A percentile compares a stretch with the other conserved stretches of the same genome.
These are phyloP conservation scores for Helicostylum pulchrum DNA, from an alignment of 192 early-diverging fungal genomes.

Conservation along the genomic window DNA sequence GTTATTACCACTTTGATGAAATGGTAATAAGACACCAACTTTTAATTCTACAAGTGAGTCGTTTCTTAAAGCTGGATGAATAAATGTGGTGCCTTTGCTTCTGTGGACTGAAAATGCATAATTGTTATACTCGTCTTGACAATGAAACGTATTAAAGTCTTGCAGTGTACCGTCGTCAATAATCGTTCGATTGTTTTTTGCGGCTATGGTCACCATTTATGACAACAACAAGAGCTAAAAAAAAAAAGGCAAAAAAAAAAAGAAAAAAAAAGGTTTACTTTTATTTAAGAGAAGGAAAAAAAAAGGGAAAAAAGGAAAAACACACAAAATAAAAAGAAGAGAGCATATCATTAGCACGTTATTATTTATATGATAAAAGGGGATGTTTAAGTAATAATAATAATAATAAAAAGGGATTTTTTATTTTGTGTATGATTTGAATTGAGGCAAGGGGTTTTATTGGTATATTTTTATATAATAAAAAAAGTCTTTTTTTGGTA, in stretches of 20 bases:
- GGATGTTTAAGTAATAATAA: not conserved
- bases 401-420: constrained; percentile 4
- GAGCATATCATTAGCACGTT: not conserved
- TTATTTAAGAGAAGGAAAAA: not conserved
- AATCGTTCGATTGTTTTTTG: not conserved
- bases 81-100: constrained; percentile 21
- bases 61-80: constrained; percentile 8
- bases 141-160: not conserved
- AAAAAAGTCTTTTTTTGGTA: no score
- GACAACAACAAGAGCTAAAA: not conserved
- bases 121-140: constrained; percentile 22
- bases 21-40: constrained; percentile 33
- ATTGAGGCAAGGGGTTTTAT: not conserved
- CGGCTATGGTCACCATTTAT: not conserved
- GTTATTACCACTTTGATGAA: constrained; percentile 34
- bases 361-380: not conserved
- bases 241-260: not conserved
- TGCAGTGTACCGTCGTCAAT: not conserved
- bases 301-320: not conserved
- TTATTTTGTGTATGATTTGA: constrained; percentile 1
- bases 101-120: constrained; percentile 18
- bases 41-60: constrained; percentile 20
- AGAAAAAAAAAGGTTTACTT: not conserved
- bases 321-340: not conserved
- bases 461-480: no score